Conservation (phyloP, 2,329 filamentous ascomycete species). For the Xenoacremonium recifei region DNA sequence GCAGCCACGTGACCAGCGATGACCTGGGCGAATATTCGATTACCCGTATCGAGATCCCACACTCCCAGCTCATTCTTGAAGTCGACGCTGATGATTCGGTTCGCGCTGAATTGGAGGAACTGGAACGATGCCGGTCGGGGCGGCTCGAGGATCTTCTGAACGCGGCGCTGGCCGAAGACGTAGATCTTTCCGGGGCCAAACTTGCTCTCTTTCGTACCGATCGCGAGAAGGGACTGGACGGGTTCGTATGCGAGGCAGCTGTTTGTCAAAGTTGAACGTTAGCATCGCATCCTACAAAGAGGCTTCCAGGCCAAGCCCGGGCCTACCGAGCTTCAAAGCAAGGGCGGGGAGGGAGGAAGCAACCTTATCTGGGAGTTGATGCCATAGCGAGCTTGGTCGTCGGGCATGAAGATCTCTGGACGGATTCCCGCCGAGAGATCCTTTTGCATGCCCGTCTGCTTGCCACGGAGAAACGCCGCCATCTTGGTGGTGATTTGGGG, state of each 20-base stretch:
- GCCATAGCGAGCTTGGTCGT: constrained; percentile 81
- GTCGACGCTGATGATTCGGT: constrained; percentile 83
- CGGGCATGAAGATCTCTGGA: constrained; percentile 75
- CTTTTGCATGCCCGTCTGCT: constrained; percentile 89
- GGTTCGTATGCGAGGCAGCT: constrained; percentile 88
- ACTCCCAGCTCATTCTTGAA: constrained; percentile 81
- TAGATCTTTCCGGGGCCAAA: constrained; percentile 88
- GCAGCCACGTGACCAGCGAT: constrained; percentile 74
- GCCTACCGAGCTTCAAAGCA: constrained; percentile 17
- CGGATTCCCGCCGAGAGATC: constrained; percentile 83
- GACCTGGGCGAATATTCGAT: constrained; percentile 65
- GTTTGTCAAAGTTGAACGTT: constrained; percentile 8
- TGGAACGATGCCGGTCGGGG: constrained; percentile 72
- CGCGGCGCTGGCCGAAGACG: constrained; percentile 78
- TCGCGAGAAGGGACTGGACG: constrained; percentile 86
- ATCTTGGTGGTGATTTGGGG: constrained; percentile 46
- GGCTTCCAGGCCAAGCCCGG: constrained; percentile 15
- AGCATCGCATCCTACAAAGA: constrained; percentile 23
- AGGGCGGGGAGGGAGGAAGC: constrained; percentile 12
- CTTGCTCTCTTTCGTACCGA: constrained; percentile 84
- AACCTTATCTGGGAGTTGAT: constrained; percentile 74
- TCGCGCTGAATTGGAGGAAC: constrained; percentile 78
- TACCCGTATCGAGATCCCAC: constrained; percentile 74
- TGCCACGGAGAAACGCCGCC: constrained; percentile 85
- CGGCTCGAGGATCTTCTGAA: constrained; percentile 72